A percentile compares a stretch with the other conserved stretches of the same genome.
Conservation (phyloP, 2,329 filamentous ascomycete genomes). For the Alternaria sp. region DNA sequence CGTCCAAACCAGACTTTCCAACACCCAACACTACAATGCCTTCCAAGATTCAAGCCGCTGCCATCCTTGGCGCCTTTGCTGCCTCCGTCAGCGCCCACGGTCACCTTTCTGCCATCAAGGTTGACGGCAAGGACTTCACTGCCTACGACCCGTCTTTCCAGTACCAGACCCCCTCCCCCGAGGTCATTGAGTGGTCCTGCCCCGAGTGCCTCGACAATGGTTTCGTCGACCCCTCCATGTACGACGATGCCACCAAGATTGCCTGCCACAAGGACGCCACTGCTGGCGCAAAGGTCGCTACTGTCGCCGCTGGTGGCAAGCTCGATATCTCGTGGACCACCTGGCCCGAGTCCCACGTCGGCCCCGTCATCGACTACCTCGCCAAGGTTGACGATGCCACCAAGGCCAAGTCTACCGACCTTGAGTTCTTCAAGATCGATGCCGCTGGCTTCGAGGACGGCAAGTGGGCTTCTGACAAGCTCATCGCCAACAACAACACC, state of each 20-base stretch:
- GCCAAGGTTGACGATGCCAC: conserved; percentile 64
- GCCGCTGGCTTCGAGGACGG: conserved; percentile 60
- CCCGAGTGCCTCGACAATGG: conserved; percentile 59
- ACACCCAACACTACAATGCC: conserved; percentile 30
- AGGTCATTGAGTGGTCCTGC: conserved; percentile 62
- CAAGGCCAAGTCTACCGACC: conserved; percentile 58
- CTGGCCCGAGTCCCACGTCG: conserved; percentile 71
- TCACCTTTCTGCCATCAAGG: conserved; percentile 51
- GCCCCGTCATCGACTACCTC: conserved; percentile 69
- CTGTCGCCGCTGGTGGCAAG: conserved; percentile 64
- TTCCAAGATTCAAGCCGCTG: conserved; percentile 39
- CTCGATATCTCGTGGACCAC: conserved; percentile 67
- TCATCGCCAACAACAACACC: conserved; percentile 56
- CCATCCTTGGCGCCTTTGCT: conserved; percentile 42
- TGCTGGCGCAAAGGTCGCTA: conserved; percentile 58
- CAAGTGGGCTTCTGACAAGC: conserved; percentile 63
- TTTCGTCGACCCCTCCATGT: conserved; percentile 58
- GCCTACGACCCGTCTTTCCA: conserved; percentile 52
- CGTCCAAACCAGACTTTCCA: conserved; percentile 9
- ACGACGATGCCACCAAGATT: conserved; percentile 58
- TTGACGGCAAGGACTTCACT: conserved; percentile 55
- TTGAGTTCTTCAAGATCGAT: conserved; percentile 70
- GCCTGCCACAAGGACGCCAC: conserved; percentile 66
- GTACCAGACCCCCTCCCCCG: conserved; percentile 41
- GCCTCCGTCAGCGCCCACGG: conserved; percentile 55